Evolutionary conservation across 176 grass and related monocot species (phyloP).

Genomic region (Musa acuminata): DNA sequence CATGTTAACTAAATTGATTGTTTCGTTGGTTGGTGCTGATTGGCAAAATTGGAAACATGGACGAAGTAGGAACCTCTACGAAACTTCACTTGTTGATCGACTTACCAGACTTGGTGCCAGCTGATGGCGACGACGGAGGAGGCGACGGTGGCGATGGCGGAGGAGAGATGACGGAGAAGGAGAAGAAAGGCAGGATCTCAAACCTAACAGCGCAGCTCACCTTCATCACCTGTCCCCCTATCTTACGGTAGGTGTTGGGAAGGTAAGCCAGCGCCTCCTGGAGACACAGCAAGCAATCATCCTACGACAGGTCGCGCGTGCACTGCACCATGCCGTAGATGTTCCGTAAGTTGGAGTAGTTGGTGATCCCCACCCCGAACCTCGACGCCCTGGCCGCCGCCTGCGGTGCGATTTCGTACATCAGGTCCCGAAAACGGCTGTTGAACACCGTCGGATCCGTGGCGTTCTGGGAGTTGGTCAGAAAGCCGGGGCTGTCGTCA

Average conservation of each 20-base stretch:
- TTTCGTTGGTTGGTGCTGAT: too few species aligned
- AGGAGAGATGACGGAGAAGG: neutral
- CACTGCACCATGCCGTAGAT: slow-evolving; percentile 10
- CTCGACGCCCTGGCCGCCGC: neutral
- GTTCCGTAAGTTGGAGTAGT: neutral
- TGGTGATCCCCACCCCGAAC: slow-evolving; percentile 2
- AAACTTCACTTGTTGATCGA: neutral
- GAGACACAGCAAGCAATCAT: neutral
- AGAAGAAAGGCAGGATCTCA: neutral
- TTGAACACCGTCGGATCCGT: neutral
- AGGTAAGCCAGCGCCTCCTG: neutral
- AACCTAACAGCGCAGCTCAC: neutral
- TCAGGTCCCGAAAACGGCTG: neutral
- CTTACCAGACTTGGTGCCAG: too few species aligned
- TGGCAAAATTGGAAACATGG: neutral
- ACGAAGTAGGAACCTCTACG: neutral
- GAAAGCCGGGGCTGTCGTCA: neutral
- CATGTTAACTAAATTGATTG: too few species aligned
- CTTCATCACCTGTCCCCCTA: neutral
- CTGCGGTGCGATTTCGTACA: neutral
- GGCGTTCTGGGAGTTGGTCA: neutral
- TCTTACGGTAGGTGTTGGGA: neutral
- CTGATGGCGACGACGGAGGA: neutral
- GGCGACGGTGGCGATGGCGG: neutral
- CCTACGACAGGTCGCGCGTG: neutral